Evolutionary conservation across 1,284 basidiomycete genomes (phyloP).

Genomic region (Acaromyces ingoldii): DNA sequence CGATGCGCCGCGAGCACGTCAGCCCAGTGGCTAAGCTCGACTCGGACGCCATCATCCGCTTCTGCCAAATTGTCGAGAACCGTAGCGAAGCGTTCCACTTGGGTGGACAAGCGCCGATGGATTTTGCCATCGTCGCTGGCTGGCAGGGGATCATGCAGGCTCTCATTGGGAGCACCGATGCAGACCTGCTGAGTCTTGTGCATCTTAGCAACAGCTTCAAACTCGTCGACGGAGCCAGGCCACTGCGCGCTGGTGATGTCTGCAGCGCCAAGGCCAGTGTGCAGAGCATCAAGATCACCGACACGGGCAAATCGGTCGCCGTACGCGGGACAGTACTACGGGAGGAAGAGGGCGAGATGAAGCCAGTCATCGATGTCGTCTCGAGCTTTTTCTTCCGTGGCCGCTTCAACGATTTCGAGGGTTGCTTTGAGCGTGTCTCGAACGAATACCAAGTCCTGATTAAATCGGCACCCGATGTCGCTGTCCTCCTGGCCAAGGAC

Average conservation of each 20-base stretch:
- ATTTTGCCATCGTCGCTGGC: constrained; percentile 95
- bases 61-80: constrained; percentile 91
- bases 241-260: constrained; percentile 77
- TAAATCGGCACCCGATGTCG: constrained; percentile 72
- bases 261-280: constrained; percentile 86
- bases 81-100: constrained; percentile 84
- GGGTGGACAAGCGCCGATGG: constrained; percentile 70
- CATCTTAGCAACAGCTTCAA: constrained; percentile 96
- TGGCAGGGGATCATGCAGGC: constrained; percentile 59
- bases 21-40: constrained; percentile 52
- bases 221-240: constrained; percentile 69
- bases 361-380: constrained; percentile 88
- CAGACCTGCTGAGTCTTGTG: constrained; percentile 75
- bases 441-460: constrained; percentile 81
- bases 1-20: constrained; percentile 17
- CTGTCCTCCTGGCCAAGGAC: constrained; percentile 88
- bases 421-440: constrained; percentile 81
- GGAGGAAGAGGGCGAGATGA: constrained; percentile 63
- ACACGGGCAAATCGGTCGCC: constrained; percentile 68
- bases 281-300: constrained; percentile 80
- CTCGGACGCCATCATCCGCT: constrained; percentile 71
- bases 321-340: constrained; percentile 35
- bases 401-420: constrained; percentile 82
- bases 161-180: constrained; percentile 40
- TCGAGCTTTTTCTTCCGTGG: constrained; percentile 97